Base-by-base conservation (phyloP, 768 basidiomycete genomes). In the Suillus decipiens region DNA sequence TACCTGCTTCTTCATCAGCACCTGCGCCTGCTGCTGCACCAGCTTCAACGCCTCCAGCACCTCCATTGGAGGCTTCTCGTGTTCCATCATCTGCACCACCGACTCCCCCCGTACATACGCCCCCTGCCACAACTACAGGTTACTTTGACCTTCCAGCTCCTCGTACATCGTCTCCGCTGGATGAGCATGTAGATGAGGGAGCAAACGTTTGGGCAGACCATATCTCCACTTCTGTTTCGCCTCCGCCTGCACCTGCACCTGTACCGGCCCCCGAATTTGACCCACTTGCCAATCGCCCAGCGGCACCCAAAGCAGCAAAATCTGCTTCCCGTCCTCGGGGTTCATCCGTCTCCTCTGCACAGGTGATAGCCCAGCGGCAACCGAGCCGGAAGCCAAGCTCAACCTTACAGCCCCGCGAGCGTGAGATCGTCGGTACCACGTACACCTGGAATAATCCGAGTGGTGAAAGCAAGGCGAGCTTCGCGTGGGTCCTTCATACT, bases 401-500 rank as follows among this genome's bases (percentile, higher is more conserved):
- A 0, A 10, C 72, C 37, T 42, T 64, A 28, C 69, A 67, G 39
- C 19, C 69, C 1, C 73, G 73, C 19, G 74, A 75, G 61, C 72
- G 67, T 15, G 73, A 74, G 33, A 37, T 74, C 5, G 70, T 72
- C 15, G 73, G 68, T n/a, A 67, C 69, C n/a, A 75, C 72, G 31
- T 75, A 70, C 60, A 77, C 75, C 2, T 75, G 71, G 69, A 72
- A 74, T 41, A 69, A 62, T 53, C 66, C 68, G n/a, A 71, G 68
- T 47, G 67, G 69, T 0, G 69, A 69, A 24, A 68, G 66, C 48
- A 67, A 57, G 48, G 22, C 59, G 36, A 70, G 61, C 60, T 39
- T 65, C 51, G 42, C 31, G 72, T 73, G 58, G 62, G 74, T 69
- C 34, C 47, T 60, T 34, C 36, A 5, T 34, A 41, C 9, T 22